A percentile compares a stretch with the other conserved stretches of the same genome.
Evolutionary conservation across 108 stramenopile genomes (phyloP).

Genomic region (Parmales sp.): DNA sequence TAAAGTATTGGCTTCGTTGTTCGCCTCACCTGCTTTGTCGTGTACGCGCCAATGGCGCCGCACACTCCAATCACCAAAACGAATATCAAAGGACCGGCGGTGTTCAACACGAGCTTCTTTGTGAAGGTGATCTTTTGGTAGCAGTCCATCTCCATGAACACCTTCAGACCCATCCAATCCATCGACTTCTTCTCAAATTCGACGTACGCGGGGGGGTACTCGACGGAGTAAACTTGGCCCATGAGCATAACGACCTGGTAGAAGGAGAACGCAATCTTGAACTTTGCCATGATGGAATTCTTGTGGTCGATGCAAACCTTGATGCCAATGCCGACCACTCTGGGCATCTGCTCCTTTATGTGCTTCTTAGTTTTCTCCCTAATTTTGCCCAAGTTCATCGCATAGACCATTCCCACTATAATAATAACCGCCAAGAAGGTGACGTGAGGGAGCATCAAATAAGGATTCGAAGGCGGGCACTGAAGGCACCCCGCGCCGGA

Average conservation of each 20-base stretch:
- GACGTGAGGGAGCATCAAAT: neutral
- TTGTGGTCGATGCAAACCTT: neutral
- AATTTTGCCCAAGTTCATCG: neutral
- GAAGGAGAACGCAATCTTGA: neutral
- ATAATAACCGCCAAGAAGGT: neutral
- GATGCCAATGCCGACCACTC: neutral
- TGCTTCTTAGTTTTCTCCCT: neutral
- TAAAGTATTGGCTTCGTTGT: no score
- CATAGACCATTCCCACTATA: neutral
- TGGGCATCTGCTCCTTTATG: neutral
- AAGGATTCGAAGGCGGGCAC: neutral
- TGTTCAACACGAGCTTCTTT: neutral
- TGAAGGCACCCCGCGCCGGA: neutral
- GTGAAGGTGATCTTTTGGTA: neutral
- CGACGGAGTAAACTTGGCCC: neutral
- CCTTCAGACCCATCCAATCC: neutral
- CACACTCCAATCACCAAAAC: no score
- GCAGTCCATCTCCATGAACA: slow-evolving; percentile 1
- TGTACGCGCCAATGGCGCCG: no score
- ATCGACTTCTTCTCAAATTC: neutral
- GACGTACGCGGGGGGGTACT: neutral
- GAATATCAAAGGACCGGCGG: neutral
- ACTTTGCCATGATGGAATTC: neutral
- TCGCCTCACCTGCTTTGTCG: no score
- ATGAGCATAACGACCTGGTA: neutral